A percentile compares a stretch with the other conserved stretches of the same genome.
These are phyloP conservation scores for Passalora sequoiae DNA, from an alignment of 2,329 filamentous ascomycete species.

Conservation along the genomic window DNA sequence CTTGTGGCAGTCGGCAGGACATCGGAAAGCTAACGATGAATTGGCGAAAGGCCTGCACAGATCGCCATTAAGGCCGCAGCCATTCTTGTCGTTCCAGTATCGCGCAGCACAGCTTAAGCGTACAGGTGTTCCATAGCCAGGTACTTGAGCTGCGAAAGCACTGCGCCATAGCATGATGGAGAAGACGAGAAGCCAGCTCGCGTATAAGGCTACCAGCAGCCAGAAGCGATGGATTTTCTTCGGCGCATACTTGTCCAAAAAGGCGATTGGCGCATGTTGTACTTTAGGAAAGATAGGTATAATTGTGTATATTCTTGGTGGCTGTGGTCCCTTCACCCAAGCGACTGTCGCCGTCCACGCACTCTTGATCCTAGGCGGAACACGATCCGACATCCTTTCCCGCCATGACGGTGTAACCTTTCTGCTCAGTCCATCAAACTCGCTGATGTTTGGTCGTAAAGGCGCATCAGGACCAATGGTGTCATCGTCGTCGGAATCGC, in stretches of 20 bases:
- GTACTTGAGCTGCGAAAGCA: conserved; percentile 55
- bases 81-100: conserved; percentile 66
- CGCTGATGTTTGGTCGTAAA: conserved; percentile 22
- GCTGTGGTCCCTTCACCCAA: conserved; percentile 48
- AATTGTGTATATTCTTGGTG: conserved; percentile 46
- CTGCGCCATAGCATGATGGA: conserved; percentile 63
- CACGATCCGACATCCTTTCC: conserved; percentile 21
- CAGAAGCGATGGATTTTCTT: conserved; percentile 54
- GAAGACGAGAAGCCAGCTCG: conserved; percentile 66
- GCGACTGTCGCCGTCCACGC: conserved; percentile 36
- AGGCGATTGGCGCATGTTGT: conserved; percentile 60
- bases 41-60: conserved; percentile 70
- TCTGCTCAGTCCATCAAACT: conserved; percentile 25
- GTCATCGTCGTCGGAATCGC: conserved; percentile 31
- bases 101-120: conserved; percentile 62
- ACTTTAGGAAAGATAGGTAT: conserved; percentile 56
- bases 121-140: conserved; percentile 61
- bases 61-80: conserved; percentile 68
- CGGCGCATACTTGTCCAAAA: conserved; percentile 60
- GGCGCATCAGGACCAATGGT: conserved; percentile 26
- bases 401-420: conserved; percentile 19
- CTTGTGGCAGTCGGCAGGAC: conserved; percentile 65
- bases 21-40: conserved; percentile 66
- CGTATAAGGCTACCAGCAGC: conserved; percentile 57
- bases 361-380: conserved; percentile 26